A percentile compares a stretch with the other conserved stretches of the same genome.
phyloP scores from a whole-genome alignment of 2,329 filamentous ascomycete genomes.

The Elsinoe necatrix region DNA sequence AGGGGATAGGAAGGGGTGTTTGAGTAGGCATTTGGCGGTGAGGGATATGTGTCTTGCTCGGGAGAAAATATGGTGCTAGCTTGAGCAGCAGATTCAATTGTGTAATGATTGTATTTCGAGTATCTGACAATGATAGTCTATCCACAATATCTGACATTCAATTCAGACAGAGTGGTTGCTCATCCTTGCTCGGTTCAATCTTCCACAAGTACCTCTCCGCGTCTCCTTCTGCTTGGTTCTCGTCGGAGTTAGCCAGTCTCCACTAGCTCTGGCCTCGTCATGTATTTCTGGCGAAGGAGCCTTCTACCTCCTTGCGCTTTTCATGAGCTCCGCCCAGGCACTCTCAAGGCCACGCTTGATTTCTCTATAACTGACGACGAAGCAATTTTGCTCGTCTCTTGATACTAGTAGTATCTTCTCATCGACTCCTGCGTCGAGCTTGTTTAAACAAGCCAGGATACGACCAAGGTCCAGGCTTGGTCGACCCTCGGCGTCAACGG shows the following conservation, averaged over 20 bases:
- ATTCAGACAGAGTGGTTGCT: not conserved
- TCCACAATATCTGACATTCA: not conserved
- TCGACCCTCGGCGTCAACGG: constrained; percentile 76
- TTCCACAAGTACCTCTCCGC: too few species aligned
- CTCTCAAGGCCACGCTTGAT: constrained; percentile 59
- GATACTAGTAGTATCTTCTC: constrained; percentile 81
- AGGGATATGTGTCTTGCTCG: constrained; percentile 27
- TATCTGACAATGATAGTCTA: not conserved
- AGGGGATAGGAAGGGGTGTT: constrained; percentile 17
- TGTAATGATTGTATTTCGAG: not conserved
- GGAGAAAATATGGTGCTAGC: constrained; percentile 26
- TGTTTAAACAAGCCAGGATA: constrained; percentile 79
- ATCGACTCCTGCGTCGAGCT: constrained; percentile 80
- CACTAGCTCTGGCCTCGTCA: not conserved
- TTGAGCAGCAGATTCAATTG: not conserved
- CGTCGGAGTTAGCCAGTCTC: not conserved
- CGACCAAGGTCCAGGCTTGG: constrained; percentile 81
- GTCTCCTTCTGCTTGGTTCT: too few species aligned
- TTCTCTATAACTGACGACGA: constrained; percentile 85
- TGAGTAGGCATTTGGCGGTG: constrained; percentile 24
- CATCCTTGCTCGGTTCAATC: too few species aligned
- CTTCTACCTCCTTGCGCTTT: constrained; percentile 24
- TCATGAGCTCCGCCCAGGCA: constrained; percentile 51
- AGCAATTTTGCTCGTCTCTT: constrained; percentile 80
- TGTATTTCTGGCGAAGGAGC: not conserved